Evolutionary conservation across 768 basidiomycete genomes (phyloP).

Genomic region (Dentipellis sp.): DNA sequence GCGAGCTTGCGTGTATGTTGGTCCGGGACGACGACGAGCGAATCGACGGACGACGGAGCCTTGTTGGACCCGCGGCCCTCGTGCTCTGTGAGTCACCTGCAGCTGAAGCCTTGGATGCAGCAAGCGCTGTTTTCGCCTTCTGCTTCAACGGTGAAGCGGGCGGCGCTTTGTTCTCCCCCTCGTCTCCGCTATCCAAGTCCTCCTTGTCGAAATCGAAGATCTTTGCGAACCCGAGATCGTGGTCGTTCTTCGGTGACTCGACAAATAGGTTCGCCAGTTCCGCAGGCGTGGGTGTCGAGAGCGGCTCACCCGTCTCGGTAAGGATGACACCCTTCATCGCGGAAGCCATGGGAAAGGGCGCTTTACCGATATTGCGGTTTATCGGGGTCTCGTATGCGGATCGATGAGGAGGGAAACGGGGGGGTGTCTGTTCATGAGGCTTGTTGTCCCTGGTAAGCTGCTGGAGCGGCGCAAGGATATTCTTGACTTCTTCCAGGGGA

Average conservation of each 20-base stretch:
- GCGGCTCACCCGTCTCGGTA: constrained; percentile 65
- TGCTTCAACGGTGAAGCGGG: constrained; percentile 38
- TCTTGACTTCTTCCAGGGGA: constrained; percentile 72
- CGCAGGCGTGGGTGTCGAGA: constrained; percentile 61
- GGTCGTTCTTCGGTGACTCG: constrained; percentile 55
- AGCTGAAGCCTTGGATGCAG: constrained; percentile 2
- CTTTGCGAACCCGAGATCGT: constrained; percentile 55
- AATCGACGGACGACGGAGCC: neutral
- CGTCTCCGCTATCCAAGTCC: constrained; percentile 20
- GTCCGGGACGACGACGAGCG: neutral
- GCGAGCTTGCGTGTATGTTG: neutral
- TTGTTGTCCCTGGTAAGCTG: constrained; percentile 24
- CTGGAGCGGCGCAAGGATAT: constrained; percentile 45
- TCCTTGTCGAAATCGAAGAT: constrained; percentile 58
- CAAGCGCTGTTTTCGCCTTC: constrained; percentile 15
- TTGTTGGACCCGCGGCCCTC: neutral
- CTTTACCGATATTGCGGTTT: constrained; percentile 24
- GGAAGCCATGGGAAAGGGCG: constrained; percentile 18
- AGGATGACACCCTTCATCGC: constrained; percentile 60
- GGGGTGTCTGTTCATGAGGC: constrained; percentile 17
- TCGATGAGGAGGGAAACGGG: constrained; percentile 5
- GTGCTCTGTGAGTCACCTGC: neutral
- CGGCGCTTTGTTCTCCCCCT: constrained; percentile 19
- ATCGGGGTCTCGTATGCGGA: constrained; percentile 46
- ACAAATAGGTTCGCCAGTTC: constrained; percentile 62